A percentile compares a stretch with the other conserved stretches of the same genome.
Evolutionary conservation across 2,329 filamentous ascomycete genomes (phyloP).

Genomic region (Pestalotiopsis sp.): DNA sequence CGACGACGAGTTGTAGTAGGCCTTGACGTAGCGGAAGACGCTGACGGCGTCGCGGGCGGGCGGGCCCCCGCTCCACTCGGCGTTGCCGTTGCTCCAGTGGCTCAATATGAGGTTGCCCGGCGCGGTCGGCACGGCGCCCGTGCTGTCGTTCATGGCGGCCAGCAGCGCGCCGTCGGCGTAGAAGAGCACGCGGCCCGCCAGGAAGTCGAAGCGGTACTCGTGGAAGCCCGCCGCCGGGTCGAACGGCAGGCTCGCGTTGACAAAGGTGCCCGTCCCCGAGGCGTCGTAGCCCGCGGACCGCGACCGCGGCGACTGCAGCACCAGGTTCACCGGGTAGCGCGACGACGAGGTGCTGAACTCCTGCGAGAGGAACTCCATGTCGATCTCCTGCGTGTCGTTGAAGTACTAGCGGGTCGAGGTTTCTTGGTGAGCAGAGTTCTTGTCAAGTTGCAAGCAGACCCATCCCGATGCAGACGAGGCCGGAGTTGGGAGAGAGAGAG

Average conservation of each 20-base stretch:
- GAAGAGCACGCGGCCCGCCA: constrained; percentile 64
- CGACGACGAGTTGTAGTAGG: constrained; percentile 76
- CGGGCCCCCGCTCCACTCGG: constrained; percentile 71
- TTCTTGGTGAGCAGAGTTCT: neutral
- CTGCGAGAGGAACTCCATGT: constrained; percentile 76
- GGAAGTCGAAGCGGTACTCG: constrained; percentile 80
- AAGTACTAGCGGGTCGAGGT: constrained; percentile 58
- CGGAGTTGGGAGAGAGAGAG: neutral
- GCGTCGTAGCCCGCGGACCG: constrained; percentile 64
- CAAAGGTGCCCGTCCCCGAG: constrained; percentile 58
- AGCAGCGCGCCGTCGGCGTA: constrained; percentile 67
- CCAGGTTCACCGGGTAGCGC: constrained; percentile 68
- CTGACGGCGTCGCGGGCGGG: constrained; percentile 64
- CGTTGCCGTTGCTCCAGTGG: constrained; percentile 80
- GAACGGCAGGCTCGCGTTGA: constrained; percentile 63
- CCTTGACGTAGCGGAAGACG: constrained; percentile 71
- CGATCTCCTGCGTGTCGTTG: constrained; percentile 80
- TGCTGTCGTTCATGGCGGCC: constrained; percentile 49
- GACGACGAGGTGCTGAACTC: constrained; percentile 57
- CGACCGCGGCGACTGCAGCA: constrained; percentile 70
- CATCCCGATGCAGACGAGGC: neutral
- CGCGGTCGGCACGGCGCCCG: constrained; percentile 58
- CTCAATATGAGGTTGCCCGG: constrained; percentile 71
- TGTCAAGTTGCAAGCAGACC: neutral
- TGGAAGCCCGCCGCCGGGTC: constrained; percentile 68